phyloP scores from a whole-genome alignment of 192 early-diverging fungal species.

The Haplosporangium gracile region DNA sequence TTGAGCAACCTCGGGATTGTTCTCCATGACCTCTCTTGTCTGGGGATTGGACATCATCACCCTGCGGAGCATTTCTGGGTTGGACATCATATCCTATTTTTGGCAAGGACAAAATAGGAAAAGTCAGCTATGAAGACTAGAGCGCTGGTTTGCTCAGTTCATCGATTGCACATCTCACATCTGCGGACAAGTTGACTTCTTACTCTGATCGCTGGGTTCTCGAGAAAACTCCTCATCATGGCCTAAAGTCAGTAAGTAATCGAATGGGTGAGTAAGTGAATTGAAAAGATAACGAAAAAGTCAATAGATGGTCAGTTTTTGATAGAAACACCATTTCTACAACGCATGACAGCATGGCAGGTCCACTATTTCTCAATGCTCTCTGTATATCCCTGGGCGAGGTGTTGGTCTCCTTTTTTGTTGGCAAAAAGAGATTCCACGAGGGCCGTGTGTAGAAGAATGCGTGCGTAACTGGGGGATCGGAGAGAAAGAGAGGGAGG shows the following conservation, averaged over 20 bases:
- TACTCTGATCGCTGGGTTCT: constrained; percentile 61
- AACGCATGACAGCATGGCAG: neutral
- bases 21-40: constrained; percentile 68
- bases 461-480: constrained; percentile 19
- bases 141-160: neutral
- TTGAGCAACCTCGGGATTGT: constrained; percentile 74
- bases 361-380: neutral
- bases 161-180: neutral
- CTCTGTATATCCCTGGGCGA: neutral
- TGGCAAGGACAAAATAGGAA: constrained; percentile 12
- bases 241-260: constrained; percentile 13
- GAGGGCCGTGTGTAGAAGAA: constrained; percentile 6
- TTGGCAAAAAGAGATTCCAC: neutral
- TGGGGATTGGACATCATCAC: constrained; percentile 75
- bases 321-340: neutral
- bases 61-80: constrained; percentile 68
- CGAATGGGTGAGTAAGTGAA: neutral
- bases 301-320: neutral
- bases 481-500: neutral
- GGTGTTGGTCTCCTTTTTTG: neutral
- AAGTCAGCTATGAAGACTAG: neutral
- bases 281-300: neutral
- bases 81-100: constrained; percentile 57
- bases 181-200: neutral
- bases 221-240: constrained; percentile 53